Base-by-base conservation (phyloP, 345 rosid genomes). In the Arabidopsis suecica region DNA sequence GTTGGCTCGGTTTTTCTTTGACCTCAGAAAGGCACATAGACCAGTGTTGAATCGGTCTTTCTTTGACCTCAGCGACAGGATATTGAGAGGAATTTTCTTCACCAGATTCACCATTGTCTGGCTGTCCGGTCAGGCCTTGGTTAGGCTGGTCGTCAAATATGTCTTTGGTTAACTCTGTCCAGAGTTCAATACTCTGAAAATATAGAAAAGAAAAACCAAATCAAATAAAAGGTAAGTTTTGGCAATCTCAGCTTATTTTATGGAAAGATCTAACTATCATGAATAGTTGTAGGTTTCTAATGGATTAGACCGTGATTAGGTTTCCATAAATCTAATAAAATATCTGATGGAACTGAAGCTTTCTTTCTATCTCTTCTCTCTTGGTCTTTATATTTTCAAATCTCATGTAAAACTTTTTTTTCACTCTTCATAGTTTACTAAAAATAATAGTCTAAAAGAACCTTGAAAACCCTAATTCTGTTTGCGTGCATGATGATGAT, bases 171-270 rank as follows among this genome's bases (percentile, higher is more conserved):
- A 74, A 55, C 30, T 73, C 77, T 73, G 3, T 55, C 64, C 56
- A 73, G 28, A 73, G 10, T 9, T 64, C 36, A 36, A 58, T 74
- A 74, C 73, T 16, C 78, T 74, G 51, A 30, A 16, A 47, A 23
- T 9, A 28, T 5, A 23, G 5, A 34, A 25, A 5, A 53, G 3
- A 12, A 41, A 20, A 41, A 53, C 4, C 53, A 54, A 63, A 63
- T 20, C 8, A 16, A 53, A 22, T 18, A 22, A 53, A 28, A 61
- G 14, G 12, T 3, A 63, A 30, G 6, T 65, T 44, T 22, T 62
- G 3, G 42, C 67, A 42, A 9, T 62, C 14, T 4, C 22, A 13
- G 5, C 25, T 11, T 45, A 16, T 30, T 30, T 45, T 30, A 41
- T 47, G n/a, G 4, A n/a, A 16, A 53, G 58, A 53, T 20, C 10